Evolutionary conservation across 176 grass and related monocot species (phyloP), one percentile per base, ranked within the genome.

Genomic region (Zea mays): DNA sequence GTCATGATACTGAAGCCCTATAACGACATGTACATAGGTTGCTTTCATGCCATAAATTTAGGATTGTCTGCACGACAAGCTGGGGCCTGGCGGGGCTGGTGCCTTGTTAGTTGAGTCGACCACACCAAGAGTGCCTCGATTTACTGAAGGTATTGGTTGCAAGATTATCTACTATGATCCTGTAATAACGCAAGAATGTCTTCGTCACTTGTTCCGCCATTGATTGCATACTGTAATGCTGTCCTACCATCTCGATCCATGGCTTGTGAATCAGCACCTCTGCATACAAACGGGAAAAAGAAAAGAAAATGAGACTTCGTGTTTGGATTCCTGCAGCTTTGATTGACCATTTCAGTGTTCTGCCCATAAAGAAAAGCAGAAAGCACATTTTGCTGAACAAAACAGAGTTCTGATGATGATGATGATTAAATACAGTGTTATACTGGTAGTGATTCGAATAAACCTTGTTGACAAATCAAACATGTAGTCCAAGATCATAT

Each of bases 101-200:
- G 70, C 71, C 39, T 58, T 69, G 57, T 81, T 65, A 80, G 47
- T 59, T 67, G n/a, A 42, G 49, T 65, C 44, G n/a, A 47, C 39
- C 4, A 8, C 75, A 37, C 64, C 33, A 75, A 49, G 36, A 44
- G 52, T 43, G 3, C 34, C 52, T 72, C 16, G 39, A 64, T 71
- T 69, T 80, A 46, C 76, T 43, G 61, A 76, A 81, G 69, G 43
- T 51, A 35, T 27, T 66, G 39, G 8, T 67, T 59, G 77, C 72
- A 27, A 45, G 51, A 82, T 61, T 90, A 96, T 89, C 92, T 91
- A 83, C 81, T 79, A 71, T 87, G 90, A 78, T 89, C 90, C 45
- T 90, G 90, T 69, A 99, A 81, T 65, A 99, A 89, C 67, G 51
- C 37, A 85, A 95, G 74, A 90, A 99, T 85, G 19, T 87, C 92